Base-by-base conservation (phyloP, 345 rosid genomes). In the Gossypium arboreum region DNA sequence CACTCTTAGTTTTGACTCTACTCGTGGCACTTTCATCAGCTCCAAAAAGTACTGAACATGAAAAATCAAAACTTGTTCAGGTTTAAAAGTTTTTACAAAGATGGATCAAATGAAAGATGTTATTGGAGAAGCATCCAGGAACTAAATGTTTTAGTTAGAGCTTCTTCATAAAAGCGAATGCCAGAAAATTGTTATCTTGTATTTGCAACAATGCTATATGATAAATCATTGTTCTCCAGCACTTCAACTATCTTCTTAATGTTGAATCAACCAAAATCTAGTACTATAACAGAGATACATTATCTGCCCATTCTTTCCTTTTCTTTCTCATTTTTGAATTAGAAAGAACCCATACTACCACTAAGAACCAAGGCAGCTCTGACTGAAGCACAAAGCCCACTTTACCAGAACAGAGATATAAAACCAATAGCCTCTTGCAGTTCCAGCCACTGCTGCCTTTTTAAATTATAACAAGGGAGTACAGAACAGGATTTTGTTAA, bases 21-120 rank as follows among this genome's bases (percentile, higher is more conserved):
- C 99, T 45, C 99, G 92, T 54, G 99, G 99, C 86, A 95, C 99
- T 87, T 93, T 95, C 98, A 95, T 95, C 74, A 78, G 89, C 93
- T 93, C 98, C 86, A 95, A 72, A 83, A 95, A 91, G 78, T 77
- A 95, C 99, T 95, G 91, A 63, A 84, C 64, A 73, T 67, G 39
- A 78, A 80, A 71, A 73, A 74, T 48, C 18, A 44, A 52, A 8
- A 51, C 45, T 16, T 27, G 13, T 59, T 70, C n/a, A 48, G 57
- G 16, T 16, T 71, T 45, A 41, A 18, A 56, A 50, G 48, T 22
- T 56, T 34, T 70, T 75, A 18, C 27, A 72, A 57, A 29, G 27
- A 64, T n/a, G 48, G n/a, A 60, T 52, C 64, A 22, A 72, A 48
- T 20, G 43, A 69, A 39, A 79, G 12, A 57, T 74, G 25, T 18